Conservation (phyloP, 2,329 filamentous ascomycete genomes). For the Fusarium poae region DNA sequence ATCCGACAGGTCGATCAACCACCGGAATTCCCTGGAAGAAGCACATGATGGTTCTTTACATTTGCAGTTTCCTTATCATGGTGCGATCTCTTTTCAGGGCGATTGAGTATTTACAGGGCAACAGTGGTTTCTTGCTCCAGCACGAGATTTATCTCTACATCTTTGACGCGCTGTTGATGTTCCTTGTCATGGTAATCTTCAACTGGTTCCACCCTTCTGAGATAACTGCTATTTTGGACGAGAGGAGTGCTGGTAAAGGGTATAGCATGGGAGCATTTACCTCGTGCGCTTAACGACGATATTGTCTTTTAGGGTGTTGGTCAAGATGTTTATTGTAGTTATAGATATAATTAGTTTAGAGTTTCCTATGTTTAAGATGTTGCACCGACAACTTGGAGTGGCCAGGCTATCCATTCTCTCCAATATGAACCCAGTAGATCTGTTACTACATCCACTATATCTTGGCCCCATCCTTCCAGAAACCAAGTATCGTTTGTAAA, state of each 20-base stretch:
- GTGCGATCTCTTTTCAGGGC: constrained; percentile 57
- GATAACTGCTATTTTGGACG: not conserved
- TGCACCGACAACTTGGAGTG: not conserved
- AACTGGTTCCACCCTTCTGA: constrained; percentile 54
- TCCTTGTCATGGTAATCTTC: constrained; percentile 59
- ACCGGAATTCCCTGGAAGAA: constrained; percentile 49
- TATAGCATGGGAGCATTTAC: constrained; percentile 17
- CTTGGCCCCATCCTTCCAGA: constrained; percentile 20
- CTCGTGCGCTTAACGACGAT: not conserved
- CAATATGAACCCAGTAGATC: constrained; percentile 15
- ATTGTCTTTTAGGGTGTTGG: rapidly evolving
- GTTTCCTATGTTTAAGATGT: too few relatives aligned
- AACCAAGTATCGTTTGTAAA: constrained; percentile 11
- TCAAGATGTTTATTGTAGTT: not conserved
- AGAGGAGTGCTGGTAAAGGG: not conserved
- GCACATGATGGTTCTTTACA: constrained; percentile 44
- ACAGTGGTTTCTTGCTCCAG: constrained; percentile 48
- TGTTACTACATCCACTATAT: constrained; percentile 10
- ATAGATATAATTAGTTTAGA: not conserved
- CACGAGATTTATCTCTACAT: constrained; percentile 53
- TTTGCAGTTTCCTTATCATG: constrained; percentile 53
- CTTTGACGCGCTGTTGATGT: constrained; percentile 54
- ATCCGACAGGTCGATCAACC: constrained; percentile 10
- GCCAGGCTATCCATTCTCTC: constrained; percentile 21
- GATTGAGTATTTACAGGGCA: constrained; percentile 56